These are phyloP conservation scores for Acacia confusa DNA, from an alignment of 306 rosid genomes.

Conservation along the genomic window DNA sequence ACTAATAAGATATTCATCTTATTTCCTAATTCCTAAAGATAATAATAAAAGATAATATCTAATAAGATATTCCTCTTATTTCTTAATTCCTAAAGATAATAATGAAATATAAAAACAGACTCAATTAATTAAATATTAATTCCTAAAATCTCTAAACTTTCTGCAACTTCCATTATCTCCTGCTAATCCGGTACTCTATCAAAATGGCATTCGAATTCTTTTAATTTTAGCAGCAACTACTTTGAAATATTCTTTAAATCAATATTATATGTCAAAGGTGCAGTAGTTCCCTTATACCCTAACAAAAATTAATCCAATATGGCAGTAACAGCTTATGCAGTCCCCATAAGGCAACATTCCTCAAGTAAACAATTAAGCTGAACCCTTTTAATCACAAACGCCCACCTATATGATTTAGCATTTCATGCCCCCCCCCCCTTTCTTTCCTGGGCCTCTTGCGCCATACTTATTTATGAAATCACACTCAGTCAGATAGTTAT, in stretches of 20 bases:
- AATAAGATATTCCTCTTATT: too few relatives aligned
- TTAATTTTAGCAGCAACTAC: background rate
- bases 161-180: too few relatives aligned
- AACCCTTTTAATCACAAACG: background rate
- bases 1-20: too few relatives aligned
- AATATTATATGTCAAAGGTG: background rate
- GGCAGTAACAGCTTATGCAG: too few relatives aligned
- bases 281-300: background rate
- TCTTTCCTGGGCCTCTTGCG: background rate
- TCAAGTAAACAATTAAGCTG: background rate
- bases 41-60: too few relatives aligned
- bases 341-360: background rate
- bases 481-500: conserved; percentile 7
- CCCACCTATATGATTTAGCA: background rate
- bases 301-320: background rate
- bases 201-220: conserved; percentile 13
- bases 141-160: too few relatives aligned
- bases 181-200: too few relatives aligned
- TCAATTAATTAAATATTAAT: too few relatives aligned
- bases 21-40: too few relatives aligned
- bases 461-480: background rate
- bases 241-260: background rate
- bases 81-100: too few relatives aligned
- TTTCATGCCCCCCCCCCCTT: background rate
- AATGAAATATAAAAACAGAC: too few relatives aligned